Evolutionary conservation across 2,329 filamentous ascomycete genomes (phyloP), one percentile per base, ranked within the genome.

Genomic region (Alternaria hordeiaustralica): DNA sequence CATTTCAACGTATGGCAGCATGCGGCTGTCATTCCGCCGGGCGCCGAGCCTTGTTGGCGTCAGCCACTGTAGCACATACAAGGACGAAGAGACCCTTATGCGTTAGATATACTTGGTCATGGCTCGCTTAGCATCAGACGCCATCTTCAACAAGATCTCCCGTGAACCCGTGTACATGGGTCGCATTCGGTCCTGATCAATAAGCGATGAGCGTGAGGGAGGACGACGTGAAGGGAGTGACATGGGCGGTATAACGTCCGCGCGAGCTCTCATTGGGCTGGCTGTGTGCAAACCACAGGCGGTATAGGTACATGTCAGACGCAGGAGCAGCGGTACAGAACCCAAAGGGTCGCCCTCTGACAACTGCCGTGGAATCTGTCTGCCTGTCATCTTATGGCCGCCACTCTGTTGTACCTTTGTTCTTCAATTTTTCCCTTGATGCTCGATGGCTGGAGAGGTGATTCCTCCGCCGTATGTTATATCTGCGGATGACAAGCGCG

Each of bases 401-500:
- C 26, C 49, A 59, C 23, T 30, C 25, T 13, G 41, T 18, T 30
- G 28, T 47, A 41, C 44, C 28, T 46, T 53, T 30, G 45, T 55
- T 50, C 61, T 47, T 36, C 53, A 44, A 44, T 60, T 30, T 51
- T 55, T 63, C 41, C 30, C 54, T 8, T 56, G 18, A 36, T 45
- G 23, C 49, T 49, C 36, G 59, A 76, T 77, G 71, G 66, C 69
- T 53, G 65, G 55, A 36, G 65, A 67, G 49, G 67, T 71, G 26
- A 67, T 66, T 13, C 74, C 74, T 47, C 66, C 75, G n/a, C 73
- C 73, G 3, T 78, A 71, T 46, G 55, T 68, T 20, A 78, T 78
- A 61, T 74, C 72, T 8, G 66, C 64, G 3, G 47, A 73, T 58
- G 75, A 78, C 58, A 77, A 78, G 60, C 71, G 75, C 15, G 76